phyloP scores from a whole-genome alignment of 495 filamentous ascomycete species.

The Aspergillus nidulans region DNA sequence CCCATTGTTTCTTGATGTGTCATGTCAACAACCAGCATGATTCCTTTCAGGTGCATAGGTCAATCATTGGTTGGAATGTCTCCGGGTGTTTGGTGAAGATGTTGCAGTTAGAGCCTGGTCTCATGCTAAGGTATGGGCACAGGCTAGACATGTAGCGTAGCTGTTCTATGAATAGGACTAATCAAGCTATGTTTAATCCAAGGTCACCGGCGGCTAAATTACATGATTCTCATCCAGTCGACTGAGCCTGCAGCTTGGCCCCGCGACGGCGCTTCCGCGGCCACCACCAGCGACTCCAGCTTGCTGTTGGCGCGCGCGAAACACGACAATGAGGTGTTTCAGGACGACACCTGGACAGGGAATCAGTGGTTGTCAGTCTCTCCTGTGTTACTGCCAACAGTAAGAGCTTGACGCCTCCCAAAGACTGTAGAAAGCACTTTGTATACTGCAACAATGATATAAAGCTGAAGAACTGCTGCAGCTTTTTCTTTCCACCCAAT shows the following conservation, averaged over 20 bases:
- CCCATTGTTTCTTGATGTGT: slow-evolving; percentile 10
- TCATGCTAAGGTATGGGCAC: background rate
- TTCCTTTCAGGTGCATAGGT: slow-evolving; percentile 4
- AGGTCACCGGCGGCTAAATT: background rate
- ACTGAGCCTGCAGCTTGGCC: background rate
- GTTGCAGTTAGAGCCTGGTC: background rate
- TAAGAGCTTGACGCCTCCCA: background rate
- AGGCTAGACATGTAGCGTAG: background rate
- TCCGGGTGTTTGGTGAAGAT: background rate
- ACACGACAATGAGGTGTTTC: slow-evolving; percentile 8
- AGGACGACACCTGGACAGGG: background rate
- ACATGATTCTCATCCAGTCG: slow-evolving; percentile 3
- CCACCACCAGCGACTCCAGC: slow-evolving; percentile 1
- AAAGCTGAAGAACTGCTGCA: background rate
- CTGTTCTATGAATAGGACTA: slow-evolving; percentile 6
- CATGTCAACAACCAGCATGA: slow-evolving; percentile 13
- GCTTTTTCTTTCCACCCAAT: background rate
- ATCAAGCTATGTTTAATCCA: background rate
- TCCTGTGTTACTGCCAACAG: background rate
- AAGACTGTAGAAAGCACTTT: background rate
- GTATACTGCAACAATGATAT: background rate
- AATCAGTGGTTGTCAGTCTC: background rate
- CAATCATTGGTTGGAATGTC: slow-evolving; percentile 11
- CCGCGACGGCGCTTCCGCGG: slow-evolving; percentile 13
- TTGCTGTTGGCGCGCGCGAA: slow-evolving; percentile 9